Evolutionary conservation across 1,139 yeast species (phyloP).

Genomic region (Casaregolazyma lundiana): DNA sequence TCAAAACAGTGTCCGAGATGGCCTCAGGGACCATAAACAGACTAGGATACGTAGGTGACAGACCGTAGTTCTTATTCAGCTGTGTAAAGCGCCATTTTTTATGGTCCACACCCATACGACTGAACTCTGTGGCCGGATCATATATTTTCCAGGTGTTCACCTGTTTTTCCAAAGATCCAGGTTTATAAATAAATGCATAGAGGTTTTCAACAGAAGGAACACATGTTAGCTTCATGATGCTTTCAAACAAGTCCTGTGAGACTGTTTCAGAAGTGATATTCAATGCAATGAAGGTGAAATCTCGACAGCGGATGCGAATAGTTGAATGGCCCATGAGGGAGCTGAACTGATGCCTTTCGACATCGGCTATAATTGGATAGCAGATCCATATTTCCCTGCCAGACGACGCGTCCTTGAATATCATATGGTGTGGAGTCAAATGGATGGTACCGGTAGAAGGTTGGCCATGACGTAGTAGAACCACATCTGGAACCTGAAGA

Average conservation of each 20-base stretch:
- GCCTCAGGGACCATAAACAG: slow-evolving; percentile 62
- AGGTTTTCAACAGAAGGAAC: slow-evolving; percentile 51
- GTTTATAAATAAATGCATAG: slow-evolving; percentile 66
- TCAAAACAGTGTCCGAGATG: slow-evolving; percentile 75
- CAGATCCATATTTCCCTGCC: slow-evolving; percentile 82
- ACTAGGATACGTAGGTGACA: slow-evolving; percentile 76
- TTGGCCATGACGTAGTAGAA: slow-evolving; percentile 65
- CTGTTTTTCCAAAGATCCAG: slow-evolving; percentile 50
- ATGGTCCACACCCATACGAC: slow-evolving; percentile 44
- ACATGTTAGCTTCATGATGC: slow-evolving; percentile 63
- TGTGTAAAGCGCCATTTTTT: slow-evolving; percentile 64
- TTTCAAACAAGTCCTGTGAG: slow-evolving; percentile 68
- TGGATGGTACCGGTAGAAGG: slow-evolving; percentile 65
- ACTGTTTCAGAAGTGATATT: slow-evolving; percentile 59
- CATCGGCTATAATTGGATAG: slow-evolving; percentile 75
- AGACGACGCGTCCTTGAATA: slow-evolving; percentile 51
- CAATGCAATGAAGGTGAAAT: slow-evolving; percentile 78
- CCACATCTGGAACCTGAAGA: slow-evolving; percentile 56
- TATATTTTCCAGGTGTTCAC: slow-evolving; percentile 71
- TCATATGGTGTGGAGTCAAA: slow-evolving; percentile 80
- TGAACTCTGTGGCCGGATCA: slow-evolving; percentile 58
- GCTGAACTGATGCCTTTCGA: slow-evolving; percentile 45
- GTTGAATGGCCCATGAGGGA: slow-evolving; percentile 42
- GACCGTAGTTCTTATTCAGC: slow-evolving; percentile 59
- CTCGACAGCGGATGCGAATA: slow-evolving; percentile 73